Evolutionary conservation across 805 yeast genomes (phyloP), one percentile per base, ranked within the genome.

Genomic region (Grigorovia humatica): DNA sequence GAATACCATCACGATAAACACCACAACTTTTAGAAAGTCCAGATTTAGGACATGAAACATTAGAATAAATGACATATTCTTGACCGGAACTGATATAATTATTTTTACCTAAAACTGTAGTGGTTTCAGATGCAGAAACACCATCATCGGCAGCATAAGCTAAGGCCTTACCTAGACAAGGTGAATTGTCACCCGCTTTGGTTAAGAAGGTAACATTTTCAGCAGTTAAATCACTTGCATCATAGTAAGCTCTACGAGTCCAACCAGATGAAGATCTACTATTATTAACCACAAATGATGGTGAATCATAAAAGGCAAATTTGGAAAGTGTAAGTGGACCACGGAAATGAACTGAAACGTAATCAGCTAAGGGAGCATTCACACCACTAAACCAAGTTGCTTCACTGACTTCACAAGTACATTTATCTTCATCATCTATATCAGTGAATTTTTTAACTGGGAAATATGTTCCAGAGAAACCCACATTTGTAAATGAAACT

Each of bases 271-370:
- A 65, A 38, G 73, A 62, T 46, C 59, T 49, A 40, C 51, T 54
- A 51, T 60, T 58, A 46, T 56, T 53, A n/a, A 63, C 56, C 46
- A 52, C 59, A 56, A 71, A 81, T 30, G 68, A 62, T 3, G 71
- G 70, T 15, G 81, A 58, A n/a, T 73, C 72, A 62, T 81, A 85
- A 57, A 70, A 81, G 5, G 80, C 90, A 62, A 84, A 85, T 57
- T 78, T 72, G 52, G 70, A 70, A 57, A 85, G 71, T 9, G 71
- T 66, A 54, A 85, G 66, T 3, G 93, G 93, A 38, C 93, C 93
- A 68, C 93, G 78, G 65, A 85, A 77, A 63, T 85, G 93, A 11
- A 85, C 89, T 1, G 88, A 80, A 12, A 85, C 70, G 56, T 80
- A 86, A 51, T 75, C 81, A 57, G 82, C 68, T 42, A 83, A 59